A percentile compares a stretch with the other conserved stretches of the same genome.
phyloP scores from a whole-genome alignment of 768 basidiomycete species.

The Dioszegia hungarica region DNA sequence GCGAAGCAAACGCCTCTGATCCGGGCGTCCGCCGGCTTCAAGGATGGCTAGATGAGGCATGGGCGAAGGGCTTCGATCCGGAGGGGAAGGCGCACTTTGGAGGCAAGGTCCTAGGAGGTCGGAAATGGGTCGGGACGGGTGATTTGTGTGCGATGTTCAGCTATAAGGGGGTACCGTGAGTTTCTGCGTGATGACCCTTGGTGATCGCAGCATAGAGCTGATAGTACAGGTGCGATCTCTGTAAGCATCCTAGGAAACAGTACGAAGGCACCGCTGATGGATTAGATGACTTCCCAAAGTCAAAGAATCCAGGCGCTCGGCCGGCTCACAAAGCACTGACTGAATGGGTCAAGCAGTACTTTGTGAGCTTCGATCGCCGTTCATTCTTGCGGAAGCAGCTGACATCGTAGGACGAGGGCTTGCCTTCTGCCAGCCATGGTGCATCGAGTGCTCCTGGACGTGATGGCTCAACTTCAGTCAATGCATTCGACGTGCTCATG shows the following conservation, averaged over 20 bases:
- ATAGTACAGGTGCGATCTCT: constrained; percentile 55
- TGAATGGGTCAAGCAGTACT: constrained; percentile 74
- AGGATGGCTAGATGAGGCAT: constrained; percentile 73
- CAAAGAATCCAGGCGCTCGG: constrained; percentile 12
- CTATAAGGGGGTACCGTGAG: constrained; percentile 76
- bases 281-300: constrained; percentile 44
- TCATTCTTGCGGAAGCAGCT: background rate
- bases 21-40: constrained; percentile 75
- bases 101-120: constrained; percentile 56
- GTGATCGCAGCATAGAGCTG: constrained; percentile 41
- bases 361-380: constrained; percentile 49
- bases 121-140: constrained; percentile 76
- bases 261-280: background rate
- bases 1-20: constrained; percentile 46
- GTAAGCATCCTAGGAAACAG: constrained; percentile 40
- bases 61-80: constrained; percentile 69
- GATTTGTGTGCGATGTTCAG: constrained; percentile 76
- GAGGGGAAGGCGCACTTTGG: constrained; percentile 64
- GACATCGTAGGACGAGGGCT: background rate
- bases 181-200: constrained; percentile 49
- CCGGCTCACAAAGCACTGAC: constrained; percentile 54
- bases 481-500: constrained; percentile 56
- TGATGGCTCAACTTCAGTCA: background rate
- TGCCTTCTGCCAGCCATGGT: too few species aligned
- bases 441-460: too few species aligned